Base-by-base conservation (phyloP, 768 basidiomycete genomes). In the Pleurotus platypus region DNA sequence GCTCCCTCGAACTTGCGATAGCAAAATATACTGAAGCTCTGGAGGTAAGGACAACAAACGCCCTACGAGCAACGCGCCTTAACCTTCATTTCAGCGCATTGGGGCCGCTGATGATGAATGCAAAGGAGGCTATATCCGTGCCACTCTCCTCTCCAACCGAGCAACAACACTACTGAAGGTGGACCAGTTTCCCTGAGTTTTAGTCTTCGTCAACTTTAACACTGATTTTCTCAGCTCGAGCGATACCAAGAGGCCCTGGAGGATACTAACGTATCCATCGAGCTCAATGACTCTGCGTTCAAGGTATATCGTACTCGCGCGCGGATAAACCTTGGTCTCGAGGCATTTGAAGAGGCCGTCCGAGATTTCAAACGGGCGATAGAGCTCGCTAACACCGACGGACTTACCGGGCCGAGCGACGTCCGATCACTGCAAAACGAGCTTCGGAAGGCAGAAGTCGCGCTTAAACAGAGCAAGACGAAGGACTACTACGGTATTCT, bases 401-500 rank as follows among this genome's bases (percentile, higher is more conserved):
- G 80, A 18, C 78, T 69, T 30, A 86, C 85, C 2, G 51, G 51
- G 11, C 37, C 51, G 9, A 76, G 71, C 0, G 91, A 93, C 62
- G 78, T 84, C 27, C 76, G 83, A 8, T 76, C 80, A 18, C 75
- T 93, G 49, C 80, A 74, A 57, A 62, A 66, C 0, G 92, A 95
- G 65, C 75, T 93, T 42, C 86, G 83, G 70, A 90, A 92, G 68
- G 92, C 92, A 0, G 91, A 95, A 70, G 83, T 82, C 3, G 86
- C 81, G 53, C 73, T 94, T 61, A 94, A 93, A 78, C 75, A 88
- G 61, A 92, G 90, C 73, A 94, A 94, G 76, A 86, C 89, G 55
- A 94, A 93, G 72, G 92, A 94, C 65, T 92, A 92, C 66, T 91
- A 90, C 69, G 90, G 90, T 73, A 91, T 91, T 62, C 77, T 92